A percentile compares a stretch with the other conserved stretches of the same genome.
phyloP scores from a whole-genome alignment of 2,329 filamentous ascomycete species.

The Ophiocordyceps unilateralis region DNA sequence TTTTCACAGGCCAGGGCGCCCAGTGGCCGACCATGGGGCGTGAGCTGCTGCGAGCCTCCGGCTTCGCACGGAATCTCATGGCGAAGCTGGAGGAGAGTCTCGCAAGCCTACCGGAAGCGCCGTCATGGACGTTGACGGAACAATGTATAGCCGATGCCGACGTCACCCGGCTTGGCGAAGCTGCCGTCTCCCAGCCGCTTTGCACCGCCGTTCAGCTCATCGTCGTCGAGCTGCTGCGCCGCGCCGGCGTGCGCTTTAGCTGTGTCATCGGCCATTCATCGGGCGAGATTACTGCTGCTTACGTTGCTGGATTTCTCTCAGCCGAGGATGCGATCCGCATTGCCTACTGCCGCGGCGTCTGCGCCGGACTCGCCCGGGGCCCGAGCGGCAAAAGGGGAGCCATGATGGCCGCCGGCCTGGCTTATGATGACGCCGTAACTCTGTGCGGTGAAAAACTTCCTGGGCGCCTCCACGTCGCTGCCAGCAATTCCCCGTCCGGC shows the following conservation, averaged over 20 bases:
- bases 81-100: not conserved
- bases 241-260: conserved; percentile 11
- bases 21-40: not conserved
- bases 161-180: not conserved
- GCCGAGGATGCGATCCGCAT: conserved; percentile 1
- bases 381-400: not conserved
- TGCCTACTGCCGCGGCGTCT: conserved; percentile 3
- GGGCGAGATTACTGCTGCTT: conserved; percentile 24
- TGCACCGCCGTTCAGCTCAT: conserved; percentile 21
- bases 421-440: conserved; percentile 1
- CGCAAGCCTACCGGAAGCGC: not conserved
- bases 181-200: conserved; percentile 12
- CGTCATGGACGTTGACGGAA: conserved; percentile 1
- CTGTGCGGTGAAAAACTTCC: conserved; percentile 2
- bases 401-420: conserved; percentile 9
- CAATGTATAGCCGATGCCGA: not conserved
- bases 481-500: conserved; percentile 9
- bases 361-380: conserved; percentile 1
- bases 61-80: not conserved
- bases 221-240: conserved; percentile 18
- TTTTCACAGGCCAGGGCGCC: conserved; percentile 1
- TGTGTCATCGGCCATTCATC: conserved; percentile 21
- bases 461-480: conserved; percentile 16
- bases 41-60: not conserved
- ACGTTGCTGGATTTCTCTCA: conserved; percentile 12